phyloP scores from a whole-genome alignment of 148 eudicot genomes.

The Tetragonia tetragonoides region DNA sequence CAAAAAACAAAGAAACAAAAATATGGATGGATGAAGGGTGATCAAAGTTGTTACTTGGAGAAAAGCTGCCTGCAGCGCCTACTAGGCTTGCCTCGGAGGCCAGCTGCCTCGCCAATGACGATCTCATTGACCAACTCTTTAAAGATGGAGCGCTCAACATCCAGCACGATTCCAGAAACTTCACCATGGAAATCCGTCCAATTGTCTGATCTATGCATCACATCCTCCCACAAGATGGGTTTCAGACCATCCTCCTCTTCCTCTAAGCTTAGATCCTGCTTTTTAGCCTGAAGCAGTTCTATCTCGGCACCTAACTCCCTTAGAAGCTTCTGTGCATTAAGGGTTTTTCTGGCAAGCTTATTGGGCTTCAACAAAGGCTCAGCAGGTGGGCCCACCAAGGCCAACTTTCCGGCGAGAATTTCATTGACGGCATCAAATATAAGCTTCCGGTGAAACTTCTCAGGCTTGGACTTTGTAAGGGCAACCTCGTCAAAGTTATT shows the following conservation, averaged over 20 bases:
- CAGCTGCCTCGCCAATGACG: slow-evolving; percentile 53
- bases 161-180: slow-evolving; percentile 57
- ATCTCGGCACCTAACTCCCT: slow-evolving; percentile 78
- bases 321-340: slow-evolving; percentile 77
- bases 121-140: slow-evolving; percentile 79
- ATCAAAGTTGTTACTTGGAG: slow-evolving; percentile 33
- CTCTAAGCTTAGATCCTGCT: slow-evolving; percentile 35
- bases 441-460: slow-evolving; percentile 68
- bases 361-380: slow-evolving; percentile 53
- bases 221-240: slow-evolving; percentile 61
- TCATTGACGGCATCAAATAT: slow-evolving; percentile 85
- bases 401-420: slow-evolving; percentile 57
- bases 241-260: slow-evolving; percentile 70
- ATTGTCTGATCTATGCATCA: slow-evolving; percentile 52
- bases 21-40: not conserved
- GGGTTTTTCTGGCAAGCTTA: slow-evolving; percentile 50
- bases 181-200: slow-evolving; percentile 66
- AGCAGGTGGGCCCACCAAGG: slow-evolving; percentile 27
- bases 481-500: slow-evolving; percentile 25
- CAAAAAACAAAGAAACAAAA: not conserved
- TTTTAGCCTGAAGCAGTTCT: slow-evolving; percentile 46
- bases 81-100: slow-evolving; percentile 33
- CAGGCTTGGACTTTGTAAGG: slow-evolving; percentile 33
- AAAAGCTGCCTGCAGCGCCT: slow-evolving; percentile 63
- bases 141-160: slow-evolving; percentile 78